Percentiles rank a stretch among this genome's conserved stretches.
These are phyloP conservation scores for Trichoderma endophyticum DNA, from an alignment of 2,329 filamentous ascomycete species.

Conservation along the genomic window DNA sequence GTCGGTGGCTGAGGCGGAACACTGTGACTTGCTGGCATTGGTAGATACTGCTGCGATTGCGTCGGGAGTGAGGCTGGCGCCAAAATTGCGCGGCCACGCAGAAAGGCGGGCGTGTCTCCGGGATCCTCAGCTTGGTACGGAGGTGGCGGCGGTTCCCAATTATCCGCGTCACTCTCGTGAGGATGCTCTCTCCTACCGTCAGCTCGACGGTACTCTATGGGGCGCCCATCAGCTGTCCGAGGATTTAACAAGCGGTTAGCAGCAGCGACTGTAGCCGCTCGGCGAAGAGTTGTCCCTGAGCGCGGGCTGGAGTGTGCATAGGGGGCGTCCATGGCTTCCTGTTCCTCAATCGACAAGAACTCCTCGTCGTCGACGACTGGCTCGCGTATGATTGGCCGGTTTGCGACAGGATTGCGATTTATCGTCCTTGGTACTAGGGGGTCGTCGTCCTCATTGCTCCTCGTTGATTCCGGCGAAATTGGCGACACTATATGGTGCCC, in stretches of 20 bases:
- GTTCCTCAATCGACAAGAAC: slow-evolving; percentile 49
- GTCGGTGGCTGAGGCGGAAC: not conserved
- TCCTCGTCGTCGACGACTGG: slow-evolving; percentile 40
- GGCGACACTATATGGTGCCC: slow-evolving; percentile 23
- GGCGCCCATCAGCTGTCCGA: slow-evolving; percentile 50
- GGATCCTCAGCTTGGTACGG: slow-evolving; percentile 69
- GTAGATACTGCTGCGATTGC: not conserved
- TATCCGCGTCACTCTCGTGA: slow-evolving; percentile 83
- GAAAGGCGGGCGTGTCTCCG: slow-evolving; percentile 53
- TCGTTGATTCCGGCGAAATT: slow-evolving; percentile 32
- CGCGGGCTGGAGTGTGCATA: slow-evolving; percentile 72
- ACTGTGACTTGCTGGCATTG: not conserved
- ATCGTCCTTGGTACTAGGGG: slow-evolving; percentile 52
- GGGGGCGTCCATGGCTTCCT: slow-evolving; percentile 65
- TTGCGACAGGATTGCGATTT: slow-evolving; percentile 27
- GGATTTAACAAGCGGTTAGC: slow-evolving; percentile 67
- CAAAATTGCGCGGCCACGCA: slow-evolving; percentile 49
- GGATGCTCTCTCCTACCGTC: slow-evolving; percentile 70
- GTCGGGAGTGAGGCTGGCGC: slow-evolving; percentile 16
- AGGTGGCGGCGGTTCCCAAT: slow-evolving; percentile 83
- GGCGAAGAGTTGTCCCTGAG: slow-evolving; percentile 65
- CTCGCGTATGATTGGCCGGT: slow-evolving; percentile 21
- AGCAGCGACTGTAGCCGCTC: slow-evolving; percentile 73
- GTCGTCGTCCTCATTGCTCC: slow-evolving; percentile 41
- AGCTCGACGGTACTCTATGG: slow-evolving; percentile 62